A percentile compares a stretch with the other conserved stretches of the same genome.
Evolutionary conservation across 495 filamentous ascomycete genomes (phyloP).

Genomic region (Lasiosphaeria ovina): DNA sequence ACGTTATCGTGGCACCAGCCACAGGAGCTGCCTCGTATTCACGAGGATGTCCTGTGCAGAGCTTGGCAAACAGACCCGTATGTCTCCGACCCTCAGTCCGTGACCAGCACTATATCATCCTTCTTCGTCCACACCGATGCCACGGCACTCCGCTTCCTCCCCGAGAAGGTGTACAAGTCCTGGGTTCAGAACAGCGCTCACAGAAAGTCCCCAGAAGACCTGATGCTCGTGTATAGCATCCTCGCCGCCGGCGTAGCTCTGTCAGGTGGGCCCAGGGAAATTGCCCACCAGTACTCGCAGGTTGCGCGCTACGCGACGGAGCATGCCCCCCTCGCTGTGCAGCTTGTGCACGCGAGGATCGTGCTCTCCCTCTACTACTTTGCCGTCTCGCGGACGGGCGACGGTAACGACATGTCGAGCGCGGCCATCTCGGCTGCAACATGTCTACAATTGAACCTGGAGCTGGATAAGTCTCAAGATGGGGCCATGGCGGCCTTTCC

Average conservation of each 20-base stretch:
- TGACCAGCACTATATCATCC: conserved; percentile 24
- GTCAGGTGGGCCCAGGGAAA: conserved; percentile 51
- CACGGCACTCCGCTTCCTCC: conserved; percentile 44
- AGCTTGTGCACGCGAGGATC: conserved; percentile 61
- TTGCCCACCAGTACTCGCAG: conserved; percentile 49
- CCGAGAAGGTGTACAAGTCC: conserved; percentile 39
- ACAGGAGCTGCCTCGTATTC: conserved; percentile 40
- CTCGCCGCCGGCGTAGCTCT: conserved; percentile 59
- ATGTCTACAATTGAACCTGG: conserved; percentile 59
- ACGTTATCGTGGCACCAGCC: conserved; percentile 40
- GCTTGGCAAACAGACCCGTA: conserved; percentile 67
- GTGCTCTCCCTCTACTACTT: conserved; percentile 66
- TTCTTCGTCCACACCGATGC: conserved; percentile 27
- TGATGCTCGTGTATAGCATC: conserved; percentile 68
- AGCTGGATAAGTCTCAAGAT: conserved; percentile 52
- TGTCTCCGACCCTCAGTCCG: conserved; percentile 44
- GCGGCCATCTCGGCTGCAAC: conserved; percentile 56
- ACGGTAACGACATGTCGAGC: conserved; percentile 60
- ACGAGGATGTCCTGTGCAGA: conserved; percentile 49
- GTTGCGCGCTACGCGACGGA: conserved; percentile 60
- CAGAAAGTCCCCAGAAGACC: conserved; percentile 61
- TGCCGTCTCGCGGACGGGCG: conserved; percentile 49
- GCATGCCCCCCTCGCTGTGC: conserved; percentile 51
- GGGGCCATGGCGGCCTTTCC: conserved; percentile 45
- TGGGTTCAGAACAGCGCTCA: conserved; percentile 43